Conservation (phyloP, 352 stramenopile genomes). For the Albugo laibachii region DNA sequence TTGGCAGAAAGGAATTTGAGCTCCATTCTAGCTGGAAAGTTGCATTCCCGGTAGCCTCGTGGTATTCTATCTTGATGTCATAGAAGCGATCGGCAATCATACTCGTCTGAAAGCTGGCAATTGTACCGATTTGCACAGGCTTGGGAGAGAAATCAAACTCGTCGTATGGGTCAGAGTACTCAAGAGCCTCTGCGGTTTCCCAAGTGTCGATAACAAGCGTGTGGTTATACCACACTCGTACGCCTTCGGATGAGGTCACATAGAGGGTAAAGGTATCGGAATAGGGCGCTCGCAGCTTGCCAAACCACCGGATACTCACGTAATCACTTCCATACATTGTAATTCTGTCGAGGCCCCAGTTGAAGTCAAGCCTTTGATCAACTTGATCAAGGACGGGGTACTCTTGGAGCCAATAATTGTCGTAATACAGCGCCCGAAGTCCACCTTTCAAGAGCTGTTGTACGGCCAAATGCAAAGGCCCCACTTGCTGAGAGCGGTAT, state of each 20-base stretch:
- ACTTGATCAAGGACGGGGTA: constrained; percentile 71
- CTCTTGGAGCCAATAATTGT: constrained; percentile 93
- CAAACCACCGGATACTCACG: constrained; percentile 87
- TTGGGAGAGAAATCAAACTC: neutral
- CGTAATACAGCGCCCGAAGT: constrained; percentile 83
- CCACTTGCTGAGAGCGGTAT: constrained; percentile 67
- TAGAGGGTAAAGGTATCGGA: constrained; percentile 88
- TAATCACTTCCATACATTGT: constrained; percentile 89
- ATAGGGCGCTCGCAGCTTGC: constrained; percentile 71
- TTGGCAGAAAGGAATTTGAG: constrained; percentile 57
- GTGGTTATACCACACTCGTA: constrained; percentile 88
- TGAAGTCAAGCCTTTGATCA: constrained; percentile 70
- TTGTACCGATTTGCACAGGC: constrained; percentile 13
- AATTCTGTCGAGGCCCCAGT: constrained; percentile 81
- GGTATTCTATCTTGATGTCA: constrained; percentile 90
- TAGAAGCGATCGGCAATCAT: constrained; percentile 68
- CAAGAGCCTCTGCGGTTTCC: constrained; percentile 21
- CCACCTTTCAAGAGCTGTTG: constrained; percentile 82
- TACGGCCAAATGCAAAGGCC: constrained; percentile 78
- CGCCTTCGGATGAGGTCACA: constrained; percentile 79
- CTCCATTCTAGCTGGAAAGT: constrained; percentile 81
- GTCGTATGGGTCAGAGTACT: constrained; percentile 2
- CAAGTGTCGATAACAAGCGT: constrained; percentile 84
- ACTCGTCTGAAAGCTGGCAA: constrained; percentile 40
- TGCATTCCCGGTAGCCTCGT: constrained; percentile 81